These are phyloP conservation scores for Amphirosellinia nigrospora DNA, from an alignment of 495 filamentous ascomycete genomes.

Conservation along the genomic window DNA sequence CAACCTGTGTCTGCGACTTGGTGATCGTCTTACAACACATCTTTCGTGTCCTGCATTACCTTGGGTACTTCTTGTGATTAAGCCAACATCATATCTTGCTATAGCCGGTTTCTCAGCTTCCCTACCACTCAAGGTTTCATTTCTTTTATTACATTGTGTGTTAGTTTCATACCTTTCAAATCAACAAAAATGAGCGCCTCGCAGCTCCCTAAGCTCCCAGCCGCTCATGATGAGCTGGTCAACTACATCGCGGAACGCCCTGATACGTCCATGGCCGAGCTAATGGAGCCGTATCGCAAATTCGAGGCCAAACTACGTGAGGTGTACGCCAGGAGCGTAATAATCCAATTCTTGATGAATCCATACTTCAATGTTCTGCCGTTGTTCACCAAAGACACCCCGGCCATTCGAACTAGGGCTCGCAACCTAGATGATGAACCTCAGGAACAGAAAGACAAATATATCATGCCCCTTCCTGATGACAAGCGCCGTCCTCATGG, in stretches of 20 bases:
- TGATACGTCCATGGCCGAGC: slow-evolving; percentile 56
- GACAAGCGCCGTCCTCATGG: slow-evolving; percentile 63
- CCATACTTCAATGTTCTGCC: slow-evolving; percentile 71
- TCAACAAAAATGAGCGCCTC: slow-evolving; percentile 40
- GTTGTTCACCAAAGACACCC: slow-evolving; percentile 65
- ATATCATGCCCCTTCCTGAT: slow-evolving; percentile 70
- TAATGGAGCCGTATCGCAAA: slow-evolving; percentile 70
- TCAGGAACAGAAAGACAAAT: slow-evolving; percentile 64
- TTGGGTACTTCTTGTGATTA: not conserved
- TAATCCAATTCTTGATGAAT: slow-evolving; percentile 64
- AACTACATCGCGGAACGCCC: slow-evolving; percentile 58
- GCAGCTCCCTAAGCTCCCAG: slow-evolving; percentile 52
- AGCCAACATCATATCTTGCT: not conserved
- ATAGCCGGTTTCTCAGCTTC: not conserved
- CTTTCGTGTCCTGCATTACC: not conserved
- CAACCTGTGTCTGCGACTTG: not conserved
- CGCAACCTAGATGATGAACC: slow-evolving; percentile 65
- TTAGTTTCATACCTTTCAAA: not conserved
- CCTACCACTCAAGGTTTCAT: not conserved
- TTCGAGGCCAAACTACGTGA: slow-evolving; percentile 73
- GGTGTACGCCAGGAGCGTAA: slow-evolving; percentile 73
- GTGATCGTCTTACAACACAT: not conserved
- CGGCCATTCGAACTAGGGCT: slow-evolving; percentile 64
- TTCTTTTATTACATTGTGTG: not conserved
- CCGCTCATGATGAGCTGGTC: slow-evolving; percentile 48